Conservation (phyloP, 2,329 filamentous ascomycete genomes). For the Cadophora gregata region DNA sequence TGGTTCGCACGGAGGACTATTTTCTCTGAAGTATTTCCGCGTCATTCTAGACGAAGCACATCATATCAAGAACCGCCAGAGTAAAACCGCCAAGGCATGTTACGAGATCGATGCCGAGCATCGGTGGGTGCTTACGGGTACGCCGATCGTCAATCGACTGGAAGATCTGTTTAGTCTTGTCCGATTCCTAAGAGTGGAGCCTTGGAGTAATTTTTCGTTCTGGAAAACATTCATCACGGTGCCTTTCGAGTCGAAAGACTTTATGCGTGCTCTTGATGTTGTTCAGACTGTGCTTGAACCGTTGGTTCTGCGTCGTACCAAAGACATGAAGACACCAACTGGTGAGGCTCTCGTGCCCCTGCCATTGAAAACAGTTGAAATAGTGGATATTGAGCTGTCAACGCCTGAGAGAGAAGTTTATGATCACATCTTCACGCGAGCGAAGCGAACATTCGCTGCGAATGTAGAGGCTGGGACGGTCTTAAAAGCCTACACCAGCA, state of each 20-base stretch:
- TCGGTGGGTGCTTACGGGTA: conserved; percentile 93
- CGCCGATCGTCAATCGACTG: conserved; percentile 93
- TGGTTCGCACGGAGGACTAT: conserved; percentile 74
- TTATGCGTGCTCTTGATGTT: conserved; percentile 90
- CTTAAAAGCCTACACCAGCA: conserved; percentile 94
- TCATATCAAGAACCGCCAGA: conserved; percentile 86
- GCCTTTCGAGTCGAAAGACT: conserved; percentile 95
- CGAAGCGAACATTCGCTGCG: conserved; percentile 81
- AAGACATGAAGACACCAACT: conserved; percentile 96
- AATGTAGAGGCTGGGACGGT: conserved; percentile 92
- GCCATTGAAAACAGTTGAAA: conserved; percentile 80
- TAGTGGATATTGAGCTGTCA: conserved; percentile 87
- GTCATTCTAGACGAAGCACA: conserved; percentile 96
- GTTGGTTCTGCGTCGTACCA: conserved; percentile 91
- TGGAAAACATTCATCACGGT: conserved; percentile 99
- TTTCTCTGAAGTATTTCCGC: conserved; percentile 92
- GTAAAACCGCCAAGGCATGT: conserved; percentile 94
- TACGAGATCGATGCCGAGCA: conserved; percentile 87
- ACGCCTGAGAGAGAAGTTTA: conserved; percentile 89
- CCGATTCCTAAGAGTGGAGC: conserved; percentile 90
- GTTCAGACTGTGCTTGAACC: conserved; percentile 97
- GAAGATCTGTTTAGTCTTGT: conserved; percentile 95
- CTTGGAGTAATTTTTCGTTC: conserved; percentile 98
- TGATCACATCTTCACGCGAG: conserved; percentile 83
- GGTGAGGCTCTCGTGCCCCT: conserved; percentile 82